Conservation (phyloP, 768 basidiomycete genomes). For the Boletus pseudopeckii region DNA sequence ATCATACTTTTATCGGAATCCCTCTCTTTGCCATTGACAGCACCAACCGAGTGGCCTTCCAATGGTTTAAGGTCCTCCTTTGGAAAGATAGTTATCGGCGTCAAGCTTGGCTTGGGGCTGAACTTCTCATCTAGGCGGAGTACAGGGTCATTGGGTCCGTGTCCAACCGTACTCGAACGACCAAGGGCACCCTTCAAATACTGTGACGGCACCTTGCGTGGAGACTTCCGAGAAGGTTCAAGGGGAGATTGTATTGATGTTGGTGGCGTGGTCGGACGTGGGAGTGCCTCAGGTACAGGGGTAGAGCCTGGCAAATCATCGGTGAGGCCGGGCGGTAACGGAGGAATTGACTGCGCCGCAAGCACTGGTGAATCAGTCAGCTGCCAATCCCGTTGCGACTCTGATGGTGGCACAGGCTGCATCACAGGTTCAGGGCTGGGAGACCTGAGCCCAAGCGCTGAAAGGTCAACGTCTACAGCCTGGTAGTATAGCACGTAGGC, state of each 20-base stretch:
- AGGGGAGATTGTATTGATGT: slow-evolving; percentile 15
- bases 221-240: slow-evolving; percentile 17
- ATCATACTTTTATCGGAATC: slow-evolving; percentile 41
- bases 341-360: slow-evolving; percentile 22
- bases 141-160: slow-evolving; percentile 11
- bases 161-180: slow-evolving; percentile 13
- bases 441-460: slow-evolving; percentile 61
- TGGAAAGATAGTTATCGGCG: slow-evolving; percentile 17
- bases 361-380: slow-evolving; percentile 27
- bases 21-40: slow-evolving; percentile 30
- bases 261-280: slow-evolving; percentile 21
- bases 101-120: slow-evolving; percentile 4
- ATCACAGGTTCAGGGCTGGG: slow-evolving; percentile 21
- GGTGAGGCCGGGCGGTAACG: slow-evolving; percentile 38
- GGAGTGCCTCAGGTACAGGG: slow-evolving; percentile 13
- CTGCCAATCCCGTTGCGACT: slow-evolving; percentile 10
- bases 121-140: slow-evolving; percentile 29
- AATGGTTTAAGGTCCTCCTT: slow-evolving; percentile 25
- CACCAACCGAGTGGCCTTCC: slow-evolving; percentile 30
- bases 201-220: slow-evolving; percentile 22
- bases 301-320: slow-evolving; percentile 21
- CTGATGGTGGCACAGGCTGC: slow-evolving; percentile 14
- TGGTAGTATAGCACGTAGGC: slow-evolving; percentile 99
- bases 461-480: slow-evolving; percentile 78
- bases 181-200: slow-evolving; percentile 16